Evolutionary conservation across 1,139 yeast genomes (phyloP), one percentile per base, ranked within the genome.

Genomic region (Saccharomyces pastorianus): DNA sequence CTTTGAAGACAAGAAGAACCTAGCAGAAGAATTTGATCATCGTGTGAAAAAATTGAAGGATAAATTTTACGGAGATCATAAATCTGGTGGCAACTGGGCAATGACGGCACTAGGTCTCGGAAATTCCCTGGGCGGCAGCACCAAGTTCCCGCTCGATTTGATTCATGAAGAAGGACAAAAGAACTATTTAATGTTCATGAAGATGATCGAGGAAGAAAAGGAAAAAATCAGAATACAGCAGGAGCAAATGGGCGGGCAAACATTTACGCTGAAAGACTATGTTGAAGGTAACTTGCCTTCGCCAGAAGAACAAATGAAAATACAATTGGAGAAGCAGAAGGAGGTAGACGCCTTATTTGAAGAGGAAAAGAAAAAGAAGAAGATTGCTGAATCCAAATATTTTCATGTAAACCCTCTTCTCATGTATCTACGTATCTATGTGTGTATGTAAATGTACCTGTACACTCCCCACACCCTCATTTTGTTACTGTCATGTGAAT

Each of bases 121-220:
- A 2, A 72, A 78, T 48, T 68, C 77, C 34, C 73, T 76, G 53
- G 71, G 76, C 48, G 77, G 76, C 57, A 76, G 75, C 56, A 83
- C 86, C 56, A 88, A 88, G 74, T 88, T 90, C 86, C 96, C 96
- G 47, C 80, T 90, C 68, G 99, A 93, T 72, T 73, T 84, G 56
- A 85, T 90, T 61, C 86, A 98, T 68, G 95, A 90, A 69, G 95
- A 88, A 68, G 97, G 96, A 62, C 96, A 89, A 71, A 82, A 82
- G 76, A 91, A 89, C 69, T 93, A 89, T 72, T 84, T 85, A 66
- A 84, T 84, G 62, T 88, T 89, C 81, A 85, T 85, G 73, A 83
- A 83, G 71, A 83, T 87, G 69, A 81, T 93, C 65, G 82, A 84
- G 65, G 97, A 90, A 72, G 88, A 93, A 72, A 96, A 95, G 60